phyloP scores from a whole-genome alignment of 176 grass and related monocot species.

The Dactylis glomerata region DNA sequence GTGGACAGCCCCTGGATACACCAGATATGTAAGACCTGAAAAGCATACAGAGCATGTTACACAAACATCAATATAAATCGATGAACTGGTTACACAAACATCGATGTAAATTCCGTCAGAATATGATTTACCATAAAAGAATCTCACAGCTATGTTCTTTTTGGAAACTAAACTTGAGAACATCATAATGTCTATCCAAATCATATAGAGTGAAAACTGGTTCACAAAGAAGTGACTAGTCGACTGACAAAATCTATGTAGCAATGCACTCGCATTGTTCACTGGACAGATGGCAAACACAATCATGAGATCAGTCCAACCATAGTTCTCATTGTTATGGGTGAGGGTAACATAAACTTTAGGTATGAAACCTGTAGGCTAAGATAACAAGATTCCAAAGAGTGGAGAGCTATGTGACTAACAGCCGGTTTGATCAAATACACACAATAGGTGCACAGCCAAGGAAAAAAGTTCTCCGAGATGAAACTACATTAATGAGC shows the following conservation, averaged over 20 bases:
- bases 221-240: not conserved
- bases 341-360: not conserved
- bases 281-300: not conserved
- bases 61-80: not conserved
- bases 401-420: not conserved
- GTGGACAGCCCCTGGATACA: conserved; percentile 90
- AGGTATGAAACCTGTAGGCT: not conserved
- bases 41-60: conserved; percentile 18
- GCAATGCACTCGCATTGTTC: not conserved
- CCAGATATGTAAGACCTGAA: conserved; percentile 86
- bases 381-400: not conserved
- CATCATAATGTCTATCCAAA: not conserved
- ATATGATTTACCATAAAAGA: not conserved
- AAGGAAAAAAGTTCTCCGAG: not conserved
- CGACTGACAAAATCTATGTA: not conserved
- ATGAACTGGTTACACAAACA: conserved; percentile 2
- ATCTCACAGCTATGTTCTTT: not conserved
- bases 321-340: not conserved
- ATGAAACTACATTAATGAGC: not conserved
- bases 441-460: not conserved
- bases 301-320: not conserved
- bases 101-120: not conserved
- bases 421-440: not conserved
- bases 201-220: not conserved
- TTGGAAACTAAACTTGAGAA: not conserved